Base-by-base conservation (phyloP, 768 basidiomycete genomes). In the Tubosaeta sp. region DNA sequence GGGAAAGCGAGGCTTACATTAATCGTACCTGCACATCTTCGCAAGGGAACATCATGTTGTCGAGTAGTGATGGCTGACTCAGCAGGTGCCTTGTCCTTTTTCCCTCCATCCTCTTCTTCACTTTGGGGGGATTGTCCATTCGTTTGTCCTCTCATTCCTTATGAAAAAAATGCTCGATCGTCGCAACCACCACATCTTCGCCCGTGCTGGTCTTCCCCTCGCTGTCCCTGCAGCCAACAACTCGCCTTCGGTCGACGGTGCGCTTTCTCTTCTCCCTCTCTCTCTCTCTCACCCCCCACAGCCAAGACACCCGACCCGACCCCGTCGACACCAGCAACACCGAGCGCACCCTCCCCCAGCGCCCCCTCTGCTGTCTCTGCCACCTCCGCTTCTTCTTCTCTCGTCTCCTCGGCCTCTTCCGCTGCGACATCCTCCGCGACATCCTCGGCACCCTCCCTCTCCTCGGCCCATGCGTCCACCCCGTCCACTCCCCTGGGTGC, bases 101-200 rank as follows among this genome's bases (percentile, higher is more conserved):
- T 14, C 27, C 19, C 38, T 38, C 16, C 43, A 29, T 12, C 44
- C 10, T 56, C 46, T 37, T 44, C 35, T 32, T 37, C 46, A 34
- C n/a, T n/a, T n/a, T n/a, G n/a, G n/a, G 44, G 38, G 58, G 48
- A 27, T 17, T 4, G 4, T 55, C 29, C 67, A 35, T 51, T 67
- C 65, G 17, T 69, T 51, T 0, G n/a, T 22, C 13, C 4, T 10
- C 50, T 51, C 67, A 41, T 50, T 71, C 65, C 27, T 68, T 63
- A 63, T 57, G 52, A 59, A 55, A 34, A 44, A 51, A 43, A 65
- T 62, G 54, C 47, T 48, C n/a, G 43, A 43, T n/a, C 57, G 12
- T 31, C 53, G 51, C 37, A 35, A 55, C 46, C 67, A 59, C 10
- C 32, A 7, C 47, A 34, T 59, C 0, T 55, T 34, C 33, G 61